phyloP scores from a whole-genome alignment of 2,329 filamentous ascomycete species.

The Dryadomyces quercivorus region DNA sequence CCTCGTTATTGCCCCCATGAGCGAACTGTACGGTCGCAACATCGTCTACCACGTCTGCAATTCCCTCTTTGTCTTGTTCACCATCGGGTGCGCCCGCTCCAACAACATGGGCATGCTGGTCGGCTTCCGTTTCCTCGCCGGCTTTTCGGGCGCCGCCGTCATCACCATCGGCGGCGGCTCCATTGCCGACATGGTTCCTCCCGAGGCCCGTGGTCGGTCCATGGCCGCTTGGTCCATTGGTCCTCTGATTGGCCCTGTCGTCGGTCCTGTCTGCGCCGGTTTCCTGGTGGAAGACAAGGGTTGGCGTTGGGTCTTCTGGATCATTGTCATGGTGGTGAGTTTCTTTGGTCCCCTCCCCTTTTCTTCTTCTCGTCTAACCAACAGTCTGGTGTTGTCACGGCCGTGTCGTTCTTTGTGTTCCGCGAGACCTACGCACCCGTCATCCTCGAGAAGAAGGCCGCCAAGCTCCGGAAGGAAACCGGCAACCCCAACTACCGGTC shows the following conservation, averaged over 20 bases:
- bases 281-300: constrained; percentile 26
- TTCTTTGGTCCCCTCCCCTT: constrained; percentile 14
- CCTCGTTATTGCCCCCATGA: constrained; percentile 43
- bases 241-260: constrained; percentile 9
- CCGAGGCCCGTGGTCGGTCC: constrained; percentile 41
- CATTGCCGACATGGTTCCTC: constrained; percentile 49
- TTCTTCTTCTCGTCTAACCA: not conserved
- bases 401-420: constrained; percentile 24
- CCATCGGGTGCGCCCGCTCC: constrained; percentile 29
- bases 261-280: constrained; percentile 32
- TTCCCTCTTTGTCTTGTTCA: constrained; percentile 28
- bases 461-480: constrained; percentile 32
- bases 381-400: not conserved
- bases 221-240: constrained; percentile 38
- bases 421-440: constrained; percentile 35
- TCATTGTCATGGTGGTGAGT: constrained; percentile 26
- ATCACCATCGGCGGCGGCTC: constrained; percentile 54
- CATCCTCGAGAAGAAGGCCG: constrained; percentile 28
- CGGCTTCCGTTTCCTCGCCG: constrained; percentile 47
- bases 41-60: constrained; percentile 29
- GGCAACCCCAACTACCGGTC: constrained; percentile 39
- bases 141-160: constrained; percentile 46
- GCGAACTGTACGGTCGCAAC: constrained; percentile 44
- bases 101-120: constrained; percentile 35
- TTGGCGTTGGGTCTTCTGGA: constrained; percentile 38